A percentile compares a stretch with the other conserved stretches of the same genome.
phyloP scores from a whole-genome alignment of 257 asterid species.

The Nicotiana tomentosiformis region DNA sequence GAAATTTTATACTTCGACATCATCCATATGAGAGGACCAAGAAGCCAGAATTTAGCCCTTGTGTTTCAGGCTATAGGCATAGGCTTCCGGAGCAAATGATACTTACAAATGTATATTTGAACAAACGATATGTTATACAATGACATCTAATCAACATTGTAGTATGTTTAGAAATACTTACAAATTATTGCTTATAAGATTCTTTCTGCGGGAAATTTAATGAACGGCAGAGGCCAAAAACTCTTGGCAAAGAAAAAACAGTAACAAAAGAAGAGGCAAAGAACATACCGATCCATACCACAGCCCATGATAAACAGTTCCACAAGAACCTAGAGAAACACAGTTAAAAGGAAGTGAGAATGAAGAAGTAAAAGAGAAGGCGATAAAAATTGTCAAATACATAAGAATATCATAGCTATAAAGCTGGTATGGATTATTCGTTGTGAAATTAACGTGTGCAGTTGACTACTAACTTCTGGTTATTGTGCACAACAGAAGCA shows the following conservation, averaged over 20 bases:
- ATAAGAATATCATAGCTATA: neutral
- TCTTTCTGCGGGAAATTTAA: neutral
- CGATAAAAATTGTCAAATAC: neutral
- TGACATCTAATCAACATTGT: neutral
- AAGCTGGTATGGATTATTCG: neutral
- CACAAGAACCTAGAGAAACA: constrained; percentile 75
- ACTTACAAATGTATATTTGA: neutral
- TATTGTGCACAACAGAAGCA: neutral
- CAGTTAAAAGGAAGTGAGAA: constrained; percentile 23
- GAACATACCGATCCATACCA: constrained; percentile 98
- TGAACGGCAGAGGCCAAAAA: neutral
- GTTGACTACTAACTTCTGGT: neutral
- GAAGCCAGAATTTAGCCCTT: neutral
- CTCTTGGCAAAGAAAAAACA: neutral
- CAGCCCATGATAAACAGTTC: constrained; percentile 92
- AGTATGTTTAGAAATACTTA: neutral
- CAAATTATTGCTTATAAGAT: neutral
- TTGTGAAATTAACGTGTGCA: neutral
- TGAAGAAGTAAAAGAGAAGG: neutral
- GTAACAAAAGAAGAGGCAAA: constrained; percentile 35
- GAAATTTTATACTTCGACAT: neutral
- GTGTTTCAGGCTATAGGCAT: neutral
- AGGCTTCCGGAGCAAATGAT: neutral
- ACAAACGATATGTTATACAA: too few species aligned
- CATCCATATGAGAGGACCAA: neutral